Base-by-base conservation (phyloP, 2,329 filamentous ascomycete species). In the Helotiales sp. region DNA sequence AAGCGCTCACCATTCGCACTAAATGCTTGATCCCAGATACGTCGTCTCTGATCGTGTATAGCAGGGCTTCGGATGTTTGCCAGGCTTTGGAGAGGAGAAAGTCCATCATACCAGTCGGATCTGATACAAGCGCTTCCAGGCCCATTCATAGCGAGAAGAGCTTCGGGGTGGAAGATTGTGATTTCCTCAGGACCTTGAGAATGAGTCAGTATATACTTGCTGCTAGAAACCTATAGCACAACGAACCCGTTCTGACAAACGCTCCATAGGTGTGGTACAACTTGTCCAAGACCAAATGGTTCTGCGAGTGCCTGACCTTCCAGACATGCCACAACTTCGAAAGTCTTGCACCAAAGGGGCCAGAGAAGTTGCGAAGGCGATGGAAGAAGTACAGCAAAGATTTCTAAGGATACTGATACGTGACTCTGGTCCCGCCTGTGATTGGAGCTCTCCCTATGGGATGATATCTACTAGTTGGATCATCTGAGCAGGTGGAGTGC, bases 261-360 rank as follows among this genome's bases (percentile, higher is more conserved):
- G 15, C 34, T 32, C 40, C 58, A 24, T 61, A 34, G 5, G 13
- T 32, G n/a, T 28, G 58, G 28, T 34, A 49, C 17, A 61, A 13
- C 4, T 28, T 15, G 11, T 61, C 40, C 40, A 61, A 13, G 15
- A 61, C 26, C 15, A 61, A 28, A 61, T 61, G 58, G 17, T 61
- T 61, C n/a, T 61, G 40, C 5, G 58, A 47, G 17, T 61, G 24
- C 22, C 58, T 32, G 6, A 61, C 43, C 43, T 28, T 49, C 58
- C 40, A 61, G 26, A 20, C 37, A 32, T 61, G 58, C 58, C 58
- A 61, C 2, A 61, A 13, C 15, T 61, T 47, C 2, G 58, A 61
- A 3, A 49, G 4, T 15, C 24, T 45, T 11, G 40, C 58, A 22
- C 43, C 43, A 2, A 61, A 15, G 1, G 40, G 40, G 2, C 40